Percentiles rank a stretch among this genome's conserved stretches.
These are phyloP conservation scores for Hevea brasiliensis DNA, from an alignment of 345 rosid species.

Conservation along the genomic window DNA sequence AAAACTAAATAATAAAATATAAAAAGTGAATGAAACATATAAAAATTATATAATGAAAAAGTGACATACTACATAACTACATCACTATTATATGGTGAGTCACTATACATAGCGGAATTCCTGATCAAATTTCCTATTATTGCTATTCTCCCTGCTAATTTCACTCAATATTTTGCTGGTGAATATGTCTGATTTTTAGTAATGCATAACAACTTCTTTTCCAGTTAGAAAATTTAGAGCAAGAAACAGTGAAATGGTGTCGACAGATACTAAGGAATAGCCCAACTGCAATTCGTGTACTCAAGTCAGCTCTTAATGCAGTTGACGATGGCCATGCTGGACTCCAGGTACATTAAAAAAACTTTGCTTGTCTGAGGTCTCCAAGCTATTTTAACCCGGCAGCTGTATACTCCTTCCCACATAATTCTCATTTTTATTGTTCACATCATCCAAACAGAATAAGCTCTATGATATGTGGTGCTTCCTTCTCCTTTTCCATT, in stretches of 20 bases:
- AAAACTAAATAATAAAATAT: too few species aligned
- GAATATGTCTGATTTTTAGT: too few species aligned
- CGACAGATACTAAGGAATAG: conserved; percentile 85
- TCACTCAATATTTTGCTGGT: too few species aligned
- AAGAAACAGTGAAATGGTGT: conserved; percentile 88
- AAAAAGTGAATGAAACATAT: too few species aligned
- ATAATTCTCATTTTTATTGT: not conserved
- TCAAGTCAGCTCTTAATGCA: conserved; percentile 89
- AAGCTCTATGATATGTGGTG: too few species aligned
- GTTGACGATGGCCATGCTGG: conserved; percentile 95
- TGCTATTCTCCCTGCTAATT: not conserved
- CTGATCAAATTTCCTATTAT: too few species aligned
- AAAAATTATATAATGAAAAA: too few species aligned
- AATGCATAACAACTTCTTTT: conserved; percentile 3
- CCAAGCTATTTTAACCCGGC: not conserved
- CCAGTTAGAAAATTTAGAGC: conserved; percentile 76
- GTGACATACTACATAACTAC: too few species aligned
- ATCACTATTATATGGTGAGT: too few species aligned
- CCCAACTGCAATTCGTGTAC: conserved; percentile 88
- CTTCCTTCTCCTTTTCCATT: too few species aligned
- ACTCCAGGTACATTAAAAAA: conserved; percentile 61
- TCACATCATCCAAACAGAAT: not conserved
- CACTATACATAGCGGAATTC: too few species aligned
- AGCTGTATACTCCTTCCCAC: not conserved
- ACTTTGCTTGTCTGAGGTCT: not conserved